Conservation (phyloP, 1,139 yeast genomes). For the Yamadazyma conglobata region DNA sequence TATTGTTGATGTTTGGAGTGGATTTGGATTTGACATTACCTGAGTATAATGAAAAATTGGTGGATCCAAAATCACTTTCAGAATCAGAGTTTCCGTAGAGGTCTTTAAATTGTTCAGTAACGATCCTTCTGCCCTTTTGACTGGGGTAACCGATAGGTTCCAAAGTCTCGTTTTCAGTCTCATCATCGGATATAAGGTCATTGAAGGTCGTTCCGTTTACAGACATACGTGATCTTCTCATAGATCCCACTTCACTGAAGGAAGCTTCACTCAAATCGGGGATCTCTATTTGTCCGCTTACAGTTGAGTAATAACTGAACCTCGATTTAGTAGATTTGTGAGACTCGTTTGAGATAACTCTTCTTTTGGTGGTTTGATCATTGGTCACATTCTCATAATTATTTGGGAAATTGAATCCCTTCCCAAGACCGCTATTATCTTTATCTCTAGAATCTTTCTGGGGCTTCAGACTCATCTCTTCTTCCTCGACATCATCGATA, state of each 20-base stretch:
- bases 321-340: constrained; percentile 19
- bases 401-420: constrained; percentile 40
- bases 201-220: constrained; percentile 31
- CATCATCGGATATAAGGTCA: constrained; percentile 23
- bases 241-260: constrained; percentile 19
- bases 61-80: constrained; percentile 28
- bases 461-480: constrained; percentile 1
- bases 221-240: constrained; percentile 19
- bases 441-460: constrained; percentile 11
- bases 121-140: constrained; percentile 27
- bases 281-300: constrained; percentile 42
- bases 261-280: constrained; percentile 35
- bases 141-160: constrained; percentile 39
- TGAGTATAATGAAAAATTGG: constrained; percentile 14
- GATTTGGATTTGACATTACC: constrained; percentile 19
- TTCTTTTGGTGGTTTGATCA: constrained; percentile 19
- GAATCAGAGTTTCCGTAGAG: constrained; percentile 24
- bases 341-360: constrained; percentile 16
- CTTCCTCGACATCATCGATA: too few species aligned
- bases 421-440: constrained; percentile 36
- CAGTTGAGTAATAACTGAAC: constrained; percentile 23
- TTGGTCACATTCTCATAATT: constrained; percentile 33
- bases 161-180: constrained; percentile 15
- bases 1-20: constrained; percentile 17
- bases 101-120: constrained; percentile 25